Percentiles rank a stretch among this genome's conserved stretches.
phyloP scores from a whole-genome alignment of 352 stramenopile species.

The Globisporangium paddicum region DNA sequence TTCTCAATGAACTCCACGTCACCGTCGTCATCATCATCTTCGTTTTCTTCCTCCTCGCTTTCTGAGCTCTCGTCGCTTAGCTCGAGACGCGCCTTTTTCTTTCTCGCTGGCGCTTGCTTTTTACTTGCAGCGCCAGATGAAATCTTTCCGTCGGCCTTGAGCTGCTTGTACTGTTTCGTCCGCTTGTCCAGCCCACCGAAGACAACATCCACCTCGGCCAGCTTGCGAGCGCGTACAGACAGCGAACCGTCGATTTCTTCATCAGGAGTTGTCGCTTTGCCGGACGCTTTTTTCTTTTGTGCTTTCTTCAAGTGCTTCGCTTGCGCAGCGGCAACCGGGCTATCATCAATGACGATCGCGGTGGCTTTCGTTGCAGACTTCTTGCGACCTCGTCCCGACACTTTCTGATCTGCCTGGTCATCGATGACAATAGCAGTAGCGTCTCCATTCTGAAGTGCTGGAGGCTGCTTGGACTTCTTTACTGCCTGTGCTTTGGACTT shows the following conservation, averaged over 20 bases:
- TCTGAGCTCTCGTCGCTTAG: neutral
- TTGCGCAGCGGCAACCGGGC: neutral
- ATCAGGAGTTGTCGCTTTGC: neutral
- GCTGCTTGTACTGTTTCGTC: neutral
- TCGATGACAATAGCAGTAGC: neutral
- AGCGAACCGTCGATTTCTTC: neutral
- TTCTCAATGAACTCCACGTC: conserved; percentile 17
- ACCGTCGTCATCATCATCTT: conserved; percentile 10
- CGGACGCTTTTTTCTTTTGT: neutral
- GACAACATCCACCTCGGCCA: neutral
- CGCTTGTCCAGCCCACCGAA: conserved; percentile 8
- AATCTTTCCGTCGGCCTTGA: neutral
- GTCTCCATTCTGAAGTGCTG: neutral
- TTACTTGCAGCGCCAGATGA: neutral
- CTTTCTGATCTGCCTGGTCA: conserved; percentile 1
- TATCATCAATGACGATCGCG: neutral
- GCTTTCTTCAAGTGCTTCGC: conserved; percentile 9
- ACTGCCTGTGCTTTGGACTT: neutral
- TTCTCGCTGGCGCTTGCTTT: conserved; percentile 6
- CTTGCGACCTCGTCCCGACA: conserved; percentile 1
- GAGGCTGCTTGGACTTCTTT: neutral
- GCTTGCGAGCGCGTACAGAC: neutral
- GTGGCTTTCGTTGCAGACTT: conserved; percentile 11
- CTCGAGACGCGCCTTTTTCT: conserved; percentile 5
- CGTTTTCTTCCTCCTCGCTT: conserved; percentile 8